These are phyloP conservation scores for Lentinula boryana DNA, from an alignment of 768 basidiomycete species.

Conservation along the genomic window DNA sequence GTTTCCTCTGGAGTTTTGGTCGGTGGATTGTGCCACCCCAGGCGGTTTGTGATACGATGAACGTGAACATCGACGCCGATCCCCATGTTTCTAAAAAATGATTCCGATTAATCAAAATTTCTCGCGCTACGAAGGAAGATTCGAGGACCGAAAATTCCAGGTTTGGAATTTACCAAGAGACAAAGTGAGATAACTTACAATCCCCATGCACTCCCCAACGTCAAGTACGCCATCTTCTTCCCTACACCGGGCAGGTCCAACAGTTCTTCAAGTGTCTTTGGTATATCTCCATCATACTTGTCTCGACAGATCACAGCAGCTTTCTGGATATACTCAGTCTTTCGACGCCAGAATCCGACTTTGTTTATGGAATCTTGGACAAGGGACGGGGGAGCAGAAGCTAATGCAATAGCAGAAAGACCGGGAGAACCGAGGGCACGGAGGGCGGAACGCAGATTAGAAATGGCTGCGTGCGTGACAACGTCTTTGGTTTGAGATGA, in stretches of 20 bases:
- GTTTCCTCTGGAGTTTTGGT: slow-evolving; percentile 90
- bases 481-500: slow-evolving; percentile 95
- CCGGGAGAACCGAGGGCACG: slow-evolving; percentile 45
- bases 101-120: background rate
- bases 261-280: slow-evolving; percentile 82
- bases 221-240: slow-evolving; percentile 93
- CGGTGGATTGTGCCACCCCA: slow-evolving; percentile 86
- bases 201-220: slow-evolving; percentile 81
- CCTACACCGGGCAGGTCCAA: slow-evolving; percentile 89
- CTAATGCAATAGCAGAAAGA: slow-evolving; percentile 67
- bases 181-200: slow-evolving; percentile 40
- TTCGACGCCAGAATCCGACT: slow-evolving; percentile 90
- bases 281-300: slow-evolving; percentile 78
- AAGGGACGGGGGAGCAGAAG: slow-evolving; percentile 52
- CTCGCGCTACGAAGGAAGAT: background rate
- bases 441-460: slow-evolving; percentile 63
- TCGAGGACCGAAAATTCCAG: background rate
- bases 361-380: slow-evolving; percentile 77
- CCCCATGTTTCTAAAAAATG: slow-evolving; percentile 61
- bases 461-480: slow-evolving; percentile 75
- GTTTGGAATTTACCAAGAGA: background rate
- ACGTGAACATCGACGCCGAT: slow-evolving; percentile 98
- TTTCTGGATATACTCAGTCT: slow-evolving; percentile 77
- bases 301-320: slow-evolving; percentile 65
- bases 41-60: slow-evolving; percentile 87